Base-by-base conservation (phyloP, 2,329 filamentous ascomycete species). In the Stromatinia cepivora region DNA sequence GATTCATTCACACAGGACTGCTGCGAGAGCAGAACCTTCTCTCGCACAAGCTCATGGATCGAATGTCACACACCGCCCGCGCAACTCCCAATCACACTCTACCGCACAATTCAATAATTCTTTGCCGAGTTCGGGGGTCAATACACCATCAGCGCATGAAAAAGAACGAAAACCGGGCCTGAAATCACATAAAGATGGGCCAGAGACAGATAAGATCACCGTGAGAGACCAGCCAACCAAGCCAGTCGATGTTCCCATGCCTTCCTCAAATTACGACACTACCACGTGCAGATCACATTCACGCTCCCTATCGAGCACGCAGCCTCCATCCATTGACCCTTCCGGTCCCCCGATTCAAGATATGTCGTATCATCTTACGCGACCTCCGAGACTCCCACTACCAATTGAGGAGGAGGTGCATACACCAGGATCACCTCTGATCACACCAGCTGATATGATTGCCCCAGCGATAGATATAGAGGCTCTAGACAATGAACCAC, bases 391-490 rank as follows among this genome's bases (percentile, higher is more conserved):
- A 71, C 84, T 98, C 76, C 94, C 94, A 70, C 87, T 98, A 70
- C 94, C 94, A 67, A 97, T 98, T 76, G 93, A 96, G 76, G 92
- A 97, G 82, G 93, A 97, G 79, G 86, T 92, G 20, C 90, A 95
- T 75, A 93, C 91, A 0, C 94, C 94, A 1, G 94, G 94, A 36
- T 97, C 94, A 57, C 94, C 94, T 67, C 94, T 97, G 73, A 87
- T 94, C 72, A 88, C 90, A 9, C 87, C 93, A 39, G 90, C 92
- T 78, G 90, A 93, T 78, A 65, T 66, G 48, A 74, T 76, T 50
- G 73, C 72, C 45, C 75, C 78, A 15, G 64, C 74, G 17, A 66
- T 76, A 31, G 76, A 78, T 61, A 71, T 77, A 70, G 84, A 82
- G 71, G 80, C 80, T 3, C 78, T 89, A 71, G 86, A 85, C 8